Base-by-base conservation (phyloP, 163 green algal genomes). In the Prototheca wickerhamii region DNA sequence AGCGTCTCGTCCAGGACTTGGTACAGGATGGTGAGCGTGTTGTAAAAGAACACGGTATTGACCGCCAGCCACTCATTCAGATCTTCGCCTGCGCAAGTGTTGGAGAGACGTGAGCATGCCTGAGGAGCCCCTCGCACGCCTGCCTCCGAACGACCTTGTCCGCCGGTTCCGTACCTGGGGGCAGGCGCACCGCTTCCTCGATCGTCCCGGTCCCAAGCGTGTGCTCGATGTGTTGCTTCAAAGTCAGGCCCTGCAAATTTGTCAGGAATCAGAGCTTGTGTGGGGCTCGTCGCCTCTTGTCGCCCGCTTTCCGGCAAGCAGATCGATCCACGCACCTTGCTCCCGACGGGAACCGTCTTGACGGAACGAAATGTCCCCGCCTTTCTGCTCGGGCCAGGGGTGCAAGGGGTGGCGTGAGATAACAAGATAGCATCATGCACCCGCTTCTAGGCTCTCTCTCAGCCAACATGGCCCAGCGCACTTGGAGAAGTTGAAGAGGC, bases 21-120 rank as follows among this genome's bases (percentile, higher is more conserved):
- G 70, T 96, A 97, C 33, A 98, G 72, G n/a, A 98, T 71, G 58
- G 81, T 95, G 61, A 96, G 78, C 10, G 95, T 88, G 64, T 98
- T 98, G 85, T 93, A 98, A 60, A 98, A 98, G 71, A 98, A 89
- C 7, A 96, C 91, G 37, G 80, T 94, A 75, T 97, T 97, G 46
- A 97, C 91, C 21, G 90, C 90, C 55, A 97, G 72, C 87, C 88
- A 95, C 63, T 97, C 90, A 52, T 93, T 85, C 7, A 96, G 49
- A 70, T 98, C 91, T 61, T 98, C 91, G 0, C 93, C 89, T 3
- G 79, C 46, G 18, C 15, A n/a, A n/a, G n/a, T n/a, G n/a, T n/a
- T n/a, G n/a, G n/a, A n/a, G n/a, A n/a, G n/a, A n/a, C n/a, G n/a
- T n/a, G n/a, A n/a, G n/a, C n/a, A n/a, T n/a, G n/a, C n/a, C n/a